Evolutionary conservation across 2,329 filamentous ascomycete genomes (phyloP).

Genomic region (Cladophialophora immunda): DNA sequence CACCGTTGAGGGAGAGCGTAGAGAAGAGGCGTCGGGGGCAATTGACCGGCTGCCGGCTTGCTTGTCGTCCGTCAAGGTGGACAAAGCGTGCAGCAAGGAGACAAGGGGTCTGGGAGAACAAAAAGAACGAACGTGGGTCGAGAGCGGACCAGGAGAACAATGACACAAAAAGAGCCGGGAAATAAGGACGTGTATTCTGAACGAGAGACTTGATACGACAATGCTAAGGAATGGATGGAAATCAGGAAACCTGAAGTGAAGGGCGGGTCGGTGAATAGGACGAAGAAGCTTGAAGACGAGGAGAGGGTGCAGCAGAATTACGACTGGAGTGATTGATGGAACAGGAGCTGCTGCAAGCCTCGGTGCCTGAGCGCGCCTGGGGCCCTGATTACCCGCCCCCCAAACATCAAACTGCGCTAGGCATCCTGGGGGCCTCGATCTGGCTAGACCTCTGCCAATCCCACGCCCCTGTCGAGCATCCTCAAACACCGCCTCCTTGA

Average conservation of each 20-base stretch:
- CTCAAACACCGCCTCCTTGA: conserved; percentile 24
- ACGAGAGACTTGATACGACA: conserved; percentile 34
- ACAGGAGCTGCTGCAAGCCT: conserved; percentile 5
- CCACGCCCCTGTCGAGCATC: conserved; percentile 10
- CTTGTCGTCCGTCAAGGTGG: conserved; percentile 9
- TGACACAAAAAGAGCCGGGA: conserved; percentile 25
- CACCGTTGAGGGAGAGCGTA: not conserved
- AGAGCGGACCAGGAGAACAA: conserved; percentile 30
- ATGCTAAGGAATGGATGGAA: conserved; percentile 23
- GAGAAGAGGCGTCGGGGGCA: not conserved
- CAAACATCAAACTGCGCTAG: conserved; percentile 31
- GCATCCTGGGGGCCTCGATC: not conserved
- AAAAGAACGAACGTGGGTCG: conserved; percentile 23
- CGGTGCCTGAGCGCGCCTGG: not conserved
- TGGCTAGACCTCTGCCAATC: conserved; percentile 5
- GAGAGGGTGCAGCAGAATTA: conserved; percentile 20
- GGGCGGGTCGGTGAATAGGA: conserved; percentile 22
- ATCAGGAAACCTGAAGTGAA: conserved; percentile 21
- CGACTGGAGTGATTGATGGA: not conserved
- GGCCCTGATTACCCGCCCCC: conserved; percentile 8
- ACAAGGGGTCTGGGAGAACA: conserved; percentile 28
- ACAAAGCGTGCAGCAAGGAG: conserved; percentile 30
- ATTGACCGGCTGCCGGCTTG: not conserved
- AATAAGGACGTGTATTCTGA: conserved; percentile 23
- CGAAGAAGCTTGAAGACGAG: conserved; percentile 18